Conservation (phyloP, 768 basidiomycete species). For the Trametes meyenii region DNA sequence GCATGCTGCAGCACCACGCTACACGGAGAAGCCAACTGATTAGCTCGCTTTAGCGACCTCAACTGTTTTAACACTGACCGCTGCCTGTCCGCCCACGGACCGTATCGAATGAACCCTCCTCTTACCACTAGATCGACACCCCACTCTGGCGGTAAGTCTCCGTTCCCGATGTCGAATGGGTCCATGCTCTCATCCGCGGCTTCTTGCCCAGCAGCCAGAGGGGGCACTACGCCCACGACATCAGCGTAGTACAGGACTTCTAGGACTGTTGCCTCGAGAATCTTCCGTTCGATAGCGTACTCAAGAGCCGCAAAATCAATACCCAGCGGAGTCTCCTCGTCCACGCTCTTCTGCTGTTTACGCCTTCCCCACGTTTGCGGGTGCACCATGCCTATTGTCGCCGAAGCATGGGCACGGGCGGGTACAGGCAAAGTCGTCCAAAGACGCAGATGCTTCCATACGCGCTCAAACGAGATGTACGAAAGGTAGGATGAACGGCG, state of each 20-base stretch:
- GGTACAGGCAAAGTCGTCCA: conserved; percentile 15
- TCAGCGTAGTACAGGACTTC: conserved; percentile 90
- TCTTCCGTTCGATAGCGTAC: conserved; percentile 85
- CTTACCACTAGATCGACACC: conserved; percentile 84
- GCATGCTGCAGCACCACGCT: conserved; percentile 76
- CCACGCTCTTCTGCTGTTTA: conserved; percentile 39
- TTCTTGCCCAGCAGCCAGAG: conserved; percentile 26
- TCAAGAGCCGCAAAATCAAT: conserved; percentile 63
- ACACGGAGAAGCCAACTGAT: not conserved
- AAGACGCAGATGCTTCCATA: conserved; percentile 57
- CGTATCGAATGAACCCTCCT: conserved; percentile 79
- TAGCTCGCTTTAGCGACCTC: not conserved
- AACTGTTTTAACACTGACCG: conserved; percentile 46
- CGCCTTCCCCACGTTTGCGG: conserved; percentile 30
- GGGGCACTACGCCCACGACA: conserved; percentile 75
- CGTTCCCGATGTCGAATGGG: conserved; percentile 78
- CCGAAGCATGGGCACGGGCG: not conserved
- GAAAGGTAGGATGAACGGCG: conserved; percentile 37
- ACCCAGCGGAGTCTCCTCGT: conserved; percentile 59
- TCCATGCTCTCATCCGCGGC: conserved; percentile 41
- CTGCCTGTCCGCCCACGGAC: conserved; percentile 97
- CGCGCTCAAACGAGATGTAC: conserved; percentile 45
- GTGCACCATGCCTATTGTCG: conserved; percentile 17
- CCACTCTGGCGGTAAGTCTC: conserved; percentile 90
- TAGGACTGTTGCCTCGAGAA: conserved; percentile 75